Evolutionary conservation across 108 stramenopile species (phyloP).

Genomic region (Chaetoceros tenuissimus): DNA sequence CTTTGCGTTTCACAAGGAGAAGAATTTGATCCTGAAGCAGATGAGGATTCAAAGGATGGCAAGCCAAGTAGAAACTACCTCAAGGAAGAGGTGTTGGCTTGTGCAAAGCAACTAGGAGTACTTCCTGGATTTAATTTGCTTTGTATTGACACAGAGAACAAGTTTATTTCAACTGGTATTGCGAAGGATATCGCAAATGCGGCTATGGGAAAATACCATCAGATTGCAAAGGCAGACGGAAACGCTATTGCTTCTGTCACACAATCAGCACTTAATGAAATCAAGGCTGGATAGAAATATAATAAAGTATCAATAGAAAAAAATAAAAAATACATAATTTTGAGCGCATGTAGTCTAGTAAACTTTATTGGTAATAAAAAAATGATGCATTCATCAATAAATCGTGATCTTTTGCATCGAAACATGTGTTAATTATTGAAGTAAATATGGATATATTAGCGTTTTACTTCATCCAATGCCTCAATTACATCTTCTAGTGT

Average conservation of each 20-base stretch:
- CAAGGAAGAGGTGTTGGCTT: constrained; percentile 93
- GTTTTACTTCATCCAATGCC: constrained; percentile 54
- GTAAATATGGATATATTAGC: background rate
- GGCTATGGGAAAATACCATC: constrained; percentile 82
- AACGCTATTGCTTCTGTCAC: constrained; percentile 81
- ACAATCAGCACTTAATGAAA: constrained; percentile 62
- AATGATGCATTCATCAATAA: too few relatives aligned
- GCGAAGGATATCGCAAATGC: constrained; percentile 95
- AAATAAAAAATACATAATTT: background rate
- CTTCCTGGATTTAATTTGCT: constrained; percentile 88
- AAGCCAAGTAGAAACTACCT: constrained; percentile 85
- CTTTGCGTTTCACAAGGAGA: constrained; percentile 81
- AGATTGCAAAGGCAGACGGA: constrained; percentile 82
- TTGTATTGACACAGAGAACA: constrained; percentile 93
- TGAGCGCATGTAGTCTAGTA: too few relatives aligned
- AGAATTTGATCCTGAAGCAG: constrained; percentile 74
- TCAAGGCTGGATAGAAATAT: constrained; percentile 44
- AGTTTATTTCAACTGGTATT: constrained; percentile 93
- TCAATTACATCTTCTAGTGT: constrained; percentile 73
- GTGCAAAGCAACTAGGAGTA: constrained; percentile 78
- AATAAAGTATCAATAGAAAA: background rate
- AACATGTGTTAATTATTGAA: background rate
- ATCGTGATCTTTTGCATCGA: too few relatives aligned
- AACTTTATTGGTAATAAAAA: too few relatives aligned
- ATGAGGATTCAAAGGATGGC: constrained; percentile 83